phyloP scores from a whole-genome alignment of 1,139 yeast genomes.

The Pneumocystis carinii region DNA sequence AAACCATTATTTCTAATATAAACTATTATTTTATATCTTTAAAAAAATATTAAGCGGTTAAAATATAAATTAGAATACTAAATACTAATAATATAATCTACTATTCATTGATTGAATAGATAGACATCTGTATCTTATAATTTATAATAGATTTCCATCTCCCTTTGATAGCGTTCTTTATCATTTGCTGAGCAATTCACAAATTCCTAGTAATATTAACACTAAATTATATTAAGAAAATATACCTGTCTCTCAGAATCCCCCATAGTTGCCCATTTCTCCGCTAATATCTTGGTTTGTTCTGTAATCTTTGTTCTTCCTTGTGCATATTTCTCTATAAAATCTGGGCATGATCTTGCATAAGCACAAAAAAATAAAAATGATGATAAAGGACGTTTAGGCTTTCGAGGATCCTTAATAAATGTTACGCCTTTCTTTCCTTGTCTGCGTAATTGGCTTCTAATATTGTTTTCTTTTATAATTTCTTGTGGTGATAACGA shows the following conservation, averaged over 20 bases:
- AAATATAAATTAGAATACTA: not conserved
- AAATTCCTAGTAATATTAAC: not conserved
- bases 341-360: not conserved
- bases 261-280: not conserved
- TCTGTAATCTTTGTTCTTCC: not conserved
- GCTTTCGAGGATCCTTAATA: not conserved
- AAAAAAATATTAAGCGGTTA: not conserved
- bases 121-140: not conserved
- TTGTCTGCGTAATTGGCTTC: not conserved
- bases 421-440: not conserved
- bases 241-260: not conserved
- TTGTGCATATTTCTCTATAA: not conserved
- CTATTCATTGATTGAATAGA: not conserved
- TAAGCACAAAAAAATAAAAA: not conserved
- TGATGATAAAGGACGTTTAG: not conserved
- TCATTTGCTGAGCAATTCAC: not conserved
- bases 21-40: no score
- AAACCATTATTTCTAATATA: no score
- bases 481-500: constrained; percentile 2
- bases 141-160: not conserved
- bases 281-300: not conserved
- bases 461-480: not conserved
- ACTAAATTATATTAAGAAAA: not conserved
- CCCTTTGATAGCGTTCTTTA: not conserved
- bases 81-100: not conserved